These are phyloP conservation scores for Aspergillus neotritici DNA, from an alignment of 2,329 filamentous ascomycete species.

Conservation along the genomic window DNA sequence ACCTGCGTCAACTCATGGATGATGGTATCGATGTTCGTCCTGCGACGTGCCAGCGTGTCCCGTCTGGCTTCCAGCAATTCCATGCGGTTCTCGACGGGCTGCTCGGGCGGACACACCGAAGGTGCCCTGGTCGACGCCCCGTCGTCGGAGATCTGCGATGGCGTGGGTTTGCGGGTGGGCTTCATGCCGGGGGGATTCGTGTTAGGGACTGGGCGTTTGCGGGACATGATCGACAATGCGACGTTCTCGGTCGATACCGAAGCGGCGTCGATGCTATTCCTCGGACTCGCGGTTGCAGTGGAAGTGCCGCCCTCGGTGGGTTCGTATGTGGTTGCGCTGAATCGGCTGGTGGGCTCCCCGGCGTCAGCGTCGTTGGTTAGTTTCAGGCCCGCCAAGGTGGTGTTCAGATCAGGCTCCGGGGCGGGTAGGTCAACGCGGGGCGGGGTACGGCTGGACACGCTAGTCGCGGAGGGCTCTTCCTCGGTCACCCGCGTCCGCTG, in stretches of 20 bases:
- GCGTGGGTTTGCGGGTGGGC: conserved; percentile 39
- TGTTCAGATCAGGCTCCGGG: conserved; percentile 25
- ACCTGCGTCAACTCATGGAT: conserved; percentile 74
- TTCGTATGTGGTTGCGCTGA: conserved; percentile 59
- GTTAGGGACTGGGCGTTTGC: conserved; percentile 35
- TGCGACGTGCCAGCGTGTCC: conserved; percentile 59
- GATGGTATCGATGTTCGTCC: conserved; percentile 64
- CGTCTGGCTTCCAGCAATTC: conserved; percentile 61
- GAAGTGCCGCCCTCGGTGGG: conserved; percentile 46
- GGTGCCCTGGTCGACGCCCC: conserved; percentile 48
- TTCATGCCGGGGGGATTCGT: conserved; percentile 28
- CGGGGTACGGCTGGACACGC: conserved; percentile 11
- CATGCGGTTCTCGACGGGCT: conserved; percentile 58
- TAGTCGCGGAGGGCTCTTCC: conserved; percentile 7
- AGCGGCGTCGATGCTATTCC: conserved; percentile 28
- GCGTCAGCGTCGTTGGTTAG: conserved; percentile 30
- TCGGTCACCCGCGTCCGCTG: conserved; percentile 22
- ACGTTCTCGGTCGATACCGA: conserved; percentile 29
- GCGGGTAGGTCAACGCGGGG: conserved; percentile 17
- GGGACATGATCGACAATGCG: conserved; percentile 34
- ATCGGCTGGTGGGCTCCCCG: conserved; percentile 54
- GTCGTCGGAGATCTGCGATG: conserved; percentile 27
- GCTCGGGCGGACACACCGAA: conserved; percentile 57
- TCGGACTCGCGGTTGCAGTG: conserved; percentile 31
- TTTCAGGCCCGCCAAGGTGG: conserved; percentile 30